Base-by-base conservation (phyloP, 1,284 basidiomycete genomes). In the Fomitopsis palustris region DNA sequence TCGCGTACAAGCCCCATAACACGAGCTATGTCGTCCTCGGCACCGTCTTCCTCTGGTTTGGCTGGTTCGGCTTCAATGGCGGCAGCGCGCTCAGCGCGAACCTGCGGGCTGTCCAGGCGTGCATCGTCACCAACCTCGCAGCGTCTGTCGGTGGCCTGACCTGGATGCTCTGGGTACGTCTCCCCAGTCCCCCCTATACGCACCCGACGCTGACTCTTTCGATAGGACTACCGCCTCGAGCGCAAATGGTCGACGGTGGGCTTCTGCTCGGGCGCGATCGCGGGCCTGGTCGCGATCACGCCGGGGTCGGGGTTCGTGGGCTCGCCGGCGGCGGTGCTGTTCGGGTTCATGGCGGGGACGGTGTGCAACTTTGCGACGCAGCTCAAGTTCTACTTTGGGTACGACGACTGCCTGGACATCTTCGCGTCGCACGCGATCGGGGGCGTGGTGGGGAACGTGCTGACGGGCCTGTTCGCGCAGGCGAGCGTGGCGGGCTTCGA, bases 51-150 rank as follows among this genome's bases (percentile, higher is more conserved):
- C 91, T 98, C 59, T 98, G 95, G 96, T 95, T 97, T 69, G 96
- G 95, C n/a, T 98, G 96, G 96, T 95, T 96, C 70, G 95, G 90
- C 9, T 89, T 87, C 82, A 96, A 96, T 76, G 94, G 94, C 43
- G 92, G 92, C 39, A 90, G 86, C 16, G 92, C 93, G 9, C 80
- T 94, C 61, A 82, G 85, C 35, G 94, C 94, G 64, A 96, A 96
- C 78, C 78, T 97, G 55, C 86, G 95, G 60, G 95, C 94, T 1
- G 85, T 90, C 39, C 86, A 92, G 75, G 95, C 95, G 19, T 93
- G 92, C 77, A 90, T 96, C 63, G 93, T 96, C 62, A 99, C 96
- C 68, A 97, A 98, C 78, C 74, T 95, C 47, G 87, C 93, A 1
- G 93, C 93, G 2, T 85, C 85, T 58, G 87, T 92, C 37, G 95